phyloP scores from a whole-genome alignment of 176 grass and related monocot species.

The Guadua angustifolia region DNA sequence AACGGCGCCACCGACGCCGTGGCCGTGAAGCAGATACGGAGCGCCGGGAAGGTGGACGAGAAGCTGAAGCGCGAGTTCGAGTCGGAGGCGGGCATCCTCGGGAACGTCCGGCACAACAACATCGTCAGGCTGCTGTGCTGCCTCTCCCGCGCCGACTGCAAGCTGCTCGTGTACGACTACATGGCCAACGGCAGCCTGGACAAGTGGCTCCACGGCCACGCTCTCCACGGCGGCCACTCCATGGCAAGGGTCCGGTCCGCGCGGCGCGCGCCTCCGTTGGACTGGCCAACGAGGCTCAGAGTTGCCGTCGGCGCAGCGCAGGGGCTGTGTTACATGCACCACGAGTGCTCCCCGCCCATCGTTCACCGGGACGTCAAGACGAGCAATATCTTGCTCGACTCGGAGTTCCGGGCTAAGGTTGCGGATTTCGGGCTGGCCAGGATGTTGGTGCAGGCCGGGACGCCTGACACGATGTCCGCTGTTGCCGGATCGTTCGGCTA shows the following conservation, averaged over 20 bases:
- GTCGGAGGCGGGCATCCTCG: constrained; percentile 72
- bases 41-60: constrained; percentile 42
- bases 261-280: constrained; percentile 26
- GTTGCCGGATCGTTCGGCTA: constrained; percentile 84
- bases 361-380: constrained; percentile 86
- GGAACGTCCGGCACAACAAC: constrained; percentile 74
- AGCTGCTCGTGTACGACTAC: constrained; percentile 92
- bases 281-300: constrained; percentile 68
- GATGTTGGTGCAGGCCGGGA: constrained; percentile 59
- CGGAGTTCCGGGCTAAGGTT: constrained; percentile 65
- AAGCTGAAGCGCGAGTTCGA: constrained; percentile 74
- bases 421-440: constrained; percentile 87
- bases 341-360: constrained; percentile 68
- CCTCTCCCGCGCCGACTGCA: constrained; percentile 63
- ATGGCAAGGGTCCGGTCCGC: constrained; percentile 19
- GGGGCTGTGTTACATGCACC: constrained; percentile 91
- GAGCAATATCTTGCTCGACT: constrained; percentile 84
- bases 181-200: constrained; percentile 82
- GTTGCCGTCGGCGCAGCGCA: constrained; percentile 65
- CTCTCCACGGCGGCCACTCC: background rate
- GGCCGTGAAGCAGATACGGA: constrained; percentile 81
- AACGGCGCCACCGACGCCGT: constrained; percentile 44
- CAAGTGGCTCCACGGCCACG: constrained; percentile 67
- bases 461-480: constrained; percentile 58
- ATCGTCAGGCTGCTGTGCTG: constrained; percentile 81